phyloP scores from a whole-genome alignment of 805 yeast species.

The Starmerella bacillaris region DNA sequence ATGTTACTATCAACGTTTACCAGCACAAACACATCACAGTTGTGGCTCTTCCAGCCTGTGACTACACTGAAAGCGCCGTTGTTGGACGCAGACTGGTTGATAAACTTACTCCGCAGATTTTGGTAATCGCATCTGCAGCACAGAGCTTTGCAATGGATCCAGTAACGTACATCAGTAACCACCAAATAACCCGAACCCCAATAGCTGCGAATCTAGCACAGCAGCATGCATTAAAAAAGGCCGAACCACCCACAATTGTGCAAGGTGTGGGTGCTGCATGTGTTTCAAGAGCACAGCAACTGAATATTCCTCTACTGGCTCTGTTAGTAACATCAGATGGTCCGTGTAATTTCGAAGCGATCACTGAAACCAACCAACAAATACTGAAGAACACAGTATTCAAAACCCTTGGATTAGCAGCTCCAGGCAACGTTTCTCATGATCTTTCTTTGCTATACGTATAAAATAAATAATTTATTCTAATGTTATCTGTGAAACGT shows the following conservation, averaged over 20 bases:
- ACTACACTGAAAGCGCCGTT: constrained; percentile 10
- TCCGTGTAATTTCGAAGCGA: constrained; percentile 19
- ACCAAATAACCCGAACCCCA: background rate
- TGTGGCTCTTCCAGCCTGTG: constrained; percentile 9
- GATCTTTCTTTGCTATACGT: constrained; percentile 12
- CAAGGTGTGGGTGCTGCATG: constrained; percentile 22
- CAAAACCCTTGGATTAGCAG: constrained; percentile 3
- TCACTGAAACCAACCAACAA: constrained; percentile 9
- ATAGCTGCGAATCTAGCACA: too few relatives aligned
- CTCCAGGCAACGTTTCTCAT: constrained; percentile 1
- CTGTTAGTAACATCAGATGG: constrained; percentile 22
- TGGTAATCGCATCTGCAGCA: constrained; percentile 14
- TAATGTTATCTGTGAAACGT: too few relatives aligned
- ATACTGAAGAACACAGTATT: constrained; percentile 5
- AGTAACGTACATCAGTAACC: constrained; percentile 6
- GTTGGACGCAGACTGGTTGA: constrained; percentile 9
- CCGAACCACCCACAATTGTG: constrained; percentile 20
- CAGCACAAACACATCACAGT: constrained; percentile 4
- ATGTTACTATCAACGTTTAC: constrained; percentile 1
- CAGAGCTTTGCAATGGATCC: constrained; percentile 9
- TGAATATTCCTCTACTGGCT: constrained; percentile 15
- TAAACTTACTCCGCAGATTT: background rate
- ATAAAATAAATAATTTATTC: too few relatives aligned
- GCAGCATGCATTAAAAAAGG: constrained; percentile 1
- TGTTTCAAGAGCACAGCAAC: constrained; percentile 17